These are phyloP conservation scores for Penicillium flavigenum DNA, from an alignment of 495 filamentous ascomycete species.

Conservation along the genomic window DNA sequence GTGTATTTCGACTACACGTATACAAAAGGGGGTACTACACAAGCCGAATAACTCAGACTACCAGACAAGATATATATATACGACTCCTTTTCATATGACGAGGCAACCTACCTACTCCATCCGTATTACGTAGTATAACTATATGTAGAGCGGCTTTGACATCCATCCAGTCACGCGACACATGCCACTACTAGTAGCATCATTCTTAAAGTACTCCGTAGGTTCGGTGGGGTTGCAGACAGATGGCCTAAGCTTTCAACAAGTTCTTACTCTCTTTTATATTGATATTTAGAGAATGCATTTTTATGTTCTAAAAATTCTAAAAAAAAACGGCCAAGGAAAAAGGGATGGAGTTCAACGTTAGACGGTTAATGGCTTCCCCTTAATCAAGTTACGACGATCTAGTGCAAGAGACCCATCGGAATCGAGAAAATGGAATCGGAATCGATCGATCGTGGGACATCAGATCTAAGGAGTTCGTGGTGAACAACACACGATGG, in stretches of 20 bases:
- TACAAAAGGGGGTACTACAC: neutral
- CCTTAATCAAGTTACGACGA: slow-evolving; percentile 12
- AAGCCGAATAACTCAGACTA: too few relatives aligned
- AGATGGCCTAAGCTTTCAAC: neutral
- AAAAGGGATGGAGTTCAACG: slow-evolving; percentile 10
- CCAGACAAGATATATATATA: too few relatives aligned
- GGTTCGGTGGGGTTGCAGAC: neutral
- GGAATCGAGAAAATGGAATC: slow-evolving; percentile 15
- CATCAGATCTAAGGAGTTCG: slow-evolving; percentile 11
- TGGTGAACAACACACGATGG: neutral
- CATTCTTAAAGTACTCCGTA: neutral
- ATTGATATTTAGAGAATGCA: neutral
- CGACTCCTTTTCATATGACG: too few relatives aligned
- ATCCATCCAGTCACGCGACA: too few relatives aligned
- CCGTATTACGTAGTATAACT: too few relatives aligned
- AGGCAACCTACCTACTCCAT: too few relatives aligned
- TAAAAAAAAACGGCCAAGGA: slow-evolving; percentile 29
- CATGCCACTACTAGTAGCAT: too few relatives aligned
- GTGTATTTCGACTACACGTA: neutral
- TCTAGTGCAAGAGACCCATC: slow-evolving; percentile 13
- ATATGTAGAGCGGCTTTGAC: too few relatives aligned
- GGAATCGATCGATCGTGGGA: slow-evolving; percentile 29
- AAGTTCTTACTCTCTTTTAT: neutral
- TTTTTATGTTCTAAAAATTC: neutral
- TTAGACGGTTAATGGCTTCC: neutral